Evolutionary conservation across 139 green algal species (phyloP).

Genomic region (Raphidocelis subcapitata): DNA sequence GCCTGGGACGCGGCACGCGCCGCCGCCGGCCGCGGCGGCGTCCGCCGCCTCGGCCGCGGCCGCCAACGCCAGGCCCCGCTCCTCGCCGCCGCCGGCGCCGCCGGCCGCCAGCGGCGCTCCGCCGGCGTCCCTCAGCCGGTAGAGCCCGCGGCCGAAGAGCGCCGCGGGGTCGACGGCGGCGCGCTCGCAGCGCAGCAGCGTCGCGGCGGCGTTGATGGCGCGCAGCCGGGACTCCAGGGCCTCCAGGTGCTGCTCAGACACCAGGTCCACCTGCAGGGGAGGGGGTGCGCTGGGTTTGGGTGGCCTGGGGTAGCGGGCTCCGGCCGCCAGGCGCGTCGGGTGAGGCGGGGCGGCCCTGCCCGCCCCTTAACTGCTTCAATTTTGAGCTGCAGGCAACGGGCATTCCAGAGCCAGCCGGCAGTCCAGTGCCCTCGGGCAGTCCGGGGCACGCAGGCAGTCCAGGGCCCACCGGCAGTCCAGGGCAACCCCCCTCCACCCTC

Average conservation of each 20-base stretch:
- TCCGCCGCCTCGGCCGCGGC: not conserved
- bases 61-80: not conserved
- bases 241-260: constrained; percentile 41
- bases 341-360: not conserved
- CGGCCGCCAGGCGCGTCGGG: not conserved
- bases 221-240: constrained; percentile 46
- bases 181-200: constrained; percentile 55
- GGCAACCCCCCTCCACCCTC: too few relatives aligned
- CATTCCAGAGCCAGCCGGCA: not conserved
- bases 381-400: not conserved
- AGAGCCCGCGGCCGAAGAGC: constrained; percentile 61
- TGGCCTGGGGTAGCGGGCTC: not conserved
- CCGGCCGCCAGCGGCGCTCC: not conserved
- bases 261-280: constrained; percentile 66
- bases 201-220: constrained; percentile 67
- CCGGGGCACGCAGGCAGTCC: too few relatives aligned
- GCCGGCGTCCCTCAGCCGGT: constrained; percentile 9
- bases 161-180: constrained; percentile 61
- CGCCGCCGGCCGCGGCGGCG: not conserved
- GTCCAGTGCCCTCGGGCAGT: too few relatives aligned
- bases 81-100: not conserved
- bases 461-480: too few relatives aligned
- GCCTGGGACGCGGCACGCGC: not conserved
- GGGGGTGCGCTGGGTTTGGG: not conserved
- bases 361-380: not conserved